A percentile compares a stretch with the other conserved stretches of the same genome.
Evolutionary conservation across 192 early-diverging fungal species (phyloP).

Genomic region (Coemansia sp.): DNA sequence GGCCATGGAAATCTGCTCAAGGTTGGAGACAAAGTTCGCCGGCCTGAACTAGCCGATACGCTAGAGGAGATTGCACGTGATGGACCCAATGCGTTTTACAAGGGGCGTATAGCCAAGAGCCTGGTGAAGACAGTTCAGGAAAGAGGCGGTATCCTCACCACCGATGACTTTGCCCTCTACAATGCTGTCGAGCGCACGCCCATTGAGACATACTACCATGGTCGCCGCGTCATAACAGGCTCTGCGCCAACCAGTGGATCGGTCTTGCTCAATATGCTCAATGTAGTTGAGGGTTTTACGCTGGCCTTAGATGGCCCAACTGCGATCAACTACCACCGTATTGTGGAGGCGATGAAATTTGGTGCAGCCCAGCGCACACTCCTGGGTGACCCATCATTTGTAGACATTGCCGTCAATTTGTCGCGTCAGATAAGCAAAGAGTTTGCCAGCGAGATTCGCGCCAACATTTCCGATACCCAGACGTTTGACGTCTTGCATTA

Average conservation of each 20-base stretch:
- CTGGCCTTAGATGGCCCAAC: slow-evolving; percentile 60
- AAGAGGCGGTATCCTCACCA: slow-evolving; percentile 74
- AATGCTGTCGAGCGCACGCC: slow-evolving; percentile 59
- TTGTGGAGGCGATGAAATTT: slow-evolving; percentile 85
- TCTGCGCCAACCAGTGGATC: slow-evolving; percentile 83
- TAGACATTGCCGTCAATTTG: slow-evolving; percentile 47
- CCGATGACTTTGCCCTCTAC: slow-evolving; percentile 73
- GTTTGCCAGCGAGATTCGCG: slow-evolving; percentile 62
- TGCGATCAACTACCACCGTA: slow-evolving; percentile 72
- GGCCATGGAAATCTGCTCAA: slow-evolving; percentile 66
- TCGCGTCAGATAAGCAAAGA: slow-evolving; percentile 68
- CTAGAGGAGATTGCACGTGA: slow-evolving; percentile 62
- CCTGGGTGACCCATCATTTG: slow-evolving; percentile 77
- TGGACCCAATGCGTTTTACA: slow-evolving; percentile 62
- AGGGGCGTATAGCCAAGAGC: slow-evolving; percentile 63
- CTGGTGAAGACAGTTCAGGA: slow-evolving; percentile 65
- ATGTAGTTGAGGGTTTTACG: slow-evolving; percentile 82
- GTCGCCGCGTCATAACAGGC: slow-evolving; percentile 67
- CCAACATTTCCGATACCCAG: slow-evolving; percentile 69
- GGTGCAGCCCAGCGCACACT: slow-evolving; percentile 81
- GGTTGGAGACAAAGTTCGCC: slow-evolving; percentile 66
- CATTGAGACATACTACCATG: slow-evolving; percentile 72
- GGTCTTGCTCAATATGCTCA: slow-evolving; percentile 78
- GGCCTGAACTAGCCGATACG: slow-evolving; percentile 62
- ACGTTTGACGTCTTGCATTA: slow-evolving; percentile 77